These are phyloP conservation scores for Suhomyces sp. DNA, from an alignment of 805 yeast genomes.

Conservation along the genomic window DNA sequence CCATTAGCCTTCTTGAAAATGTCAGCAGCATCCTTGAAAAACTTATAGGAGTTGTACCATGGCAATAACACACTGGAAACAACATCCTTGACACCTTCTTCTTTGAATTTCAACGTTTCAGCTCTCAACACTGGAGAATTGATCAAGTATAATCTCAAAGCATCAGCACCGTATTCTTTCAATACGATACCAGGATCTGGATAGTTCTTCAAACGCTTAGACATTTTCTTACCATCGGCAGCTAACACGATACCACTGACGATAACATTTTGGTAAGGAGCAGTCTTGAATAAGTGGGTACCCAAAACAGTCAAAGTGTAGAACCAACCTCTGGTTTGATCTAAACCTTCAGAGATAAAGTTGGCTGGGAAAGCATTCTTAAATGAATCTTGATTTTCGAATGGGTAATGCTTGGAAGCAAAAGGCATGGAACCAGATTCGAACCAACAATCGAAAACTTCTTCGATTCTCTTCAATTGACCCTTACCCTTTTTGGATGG, in stretches of 20 bases:
- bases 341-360: conserved; percentile 97
- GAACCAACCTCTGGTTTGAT: conserved; percentile 99
- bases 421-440: conserved; percentile 99
- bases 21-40: conserved; percentile 91
- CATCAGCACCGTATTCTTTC: conserved; percentile 95
- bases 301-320: conserved; percentile 95
- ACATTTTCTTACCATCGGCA: conserved; percentile 98
- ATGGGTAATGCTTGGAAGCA: conserved; percentile 96
- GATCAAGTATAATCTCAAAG: conserved; percentile 90
- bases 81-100: conserved; percentile 98
- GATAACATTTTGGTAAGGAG: conserved; percentile 93
- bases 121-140: conserved; percentile 97
- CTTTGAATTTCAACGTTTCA: conserved; percentile 94
- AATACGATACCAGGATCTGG: conserved; percentile 89
- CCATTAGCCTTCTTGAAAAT: conserved; percentile 74
- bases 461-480: conserved; percentile 83
- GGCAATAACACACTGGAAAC: conserved; percentile 94
- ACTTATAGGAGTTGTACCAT: conserved; percentile 98
- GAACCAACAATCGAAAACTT: conserved; percentile 99
- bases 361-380: conserved; percentile 87
- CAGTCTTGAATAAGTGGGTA: conserved; percentile 86
- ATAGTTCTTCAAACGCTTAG: conserved; percentile 94
- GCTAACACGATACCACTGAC: conserved; percentile 97
- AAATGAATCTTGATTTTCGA: conserved; percentile 77
- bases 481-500: conserved; percentile 93